These are phyloP conservation scores for Nitzschia sp. DNA, from an alignment of 108 stramenopile species.

Conservation along the genomic window DNA sequence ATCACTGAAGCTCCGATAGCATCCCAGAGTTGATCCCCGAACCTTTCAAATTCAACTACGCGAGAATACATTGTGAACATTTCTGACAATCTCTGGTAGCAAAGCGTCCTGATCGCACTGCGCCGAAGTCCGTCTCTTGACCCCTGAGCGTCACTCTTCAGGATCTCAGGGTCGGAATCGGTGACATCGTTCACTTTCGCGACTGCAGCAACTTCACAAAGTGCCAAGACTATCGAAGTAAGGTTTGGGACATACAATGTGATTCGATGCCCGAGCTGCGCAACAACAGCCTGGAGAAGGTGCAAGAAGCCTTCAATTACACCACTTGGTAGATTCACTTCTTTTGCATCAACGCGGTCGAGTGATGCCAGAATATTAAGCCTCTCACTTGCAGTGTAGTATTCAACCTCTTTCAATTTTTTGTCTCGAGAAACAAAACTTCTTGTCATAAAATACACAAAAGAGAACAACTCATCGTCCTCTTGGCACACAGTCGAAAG, in stretches of 20 bases:
- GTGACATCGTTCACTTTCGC: background rate
- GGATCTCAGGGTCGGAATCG: constrained; percentile 8
- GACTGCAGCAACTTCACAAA: constrained; percentile 49
- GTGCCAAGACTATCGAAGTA: constrained; percentile 52
- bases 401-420: constrained; percentile 33
- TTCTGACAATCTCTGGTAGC: constrained; percentile 64
- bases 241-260: constrained; percentile 46
- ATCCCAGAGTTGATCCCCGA: constrained; percentile 52
- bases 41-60: constrained; percentile 50
- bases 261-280: constrained; percentile 75
- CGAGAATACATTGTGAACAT: constrained; percentile 61
- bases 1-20: constrained; percentile 49
- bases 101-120: constrained; percentile 59
- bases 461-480: constrained; percentile 63
- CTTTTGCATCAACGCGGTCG: constrained; percentile 19
- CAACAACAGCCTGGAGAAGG: constrained; percentile 68
- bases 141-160: constrained; percentile 17
- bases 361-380: constrained; percentile 16
- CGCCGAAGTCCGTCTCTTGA: constrained; percentile 22
- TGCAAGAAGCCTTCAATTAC: constrained; percentile 83
- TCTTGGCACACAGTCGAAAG: constrained; percentile 61
- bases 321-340: constrained; percentile 40
- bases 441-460: constrained; percentile 79
- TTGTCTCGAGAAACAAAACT: constrained; percentile 51
- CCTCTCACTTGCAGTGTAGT: constrained; percentile 17